phyloP scores from a whole-genome alignment of 176 grass and related monocot species.

The Eleusine indica region DNA sequence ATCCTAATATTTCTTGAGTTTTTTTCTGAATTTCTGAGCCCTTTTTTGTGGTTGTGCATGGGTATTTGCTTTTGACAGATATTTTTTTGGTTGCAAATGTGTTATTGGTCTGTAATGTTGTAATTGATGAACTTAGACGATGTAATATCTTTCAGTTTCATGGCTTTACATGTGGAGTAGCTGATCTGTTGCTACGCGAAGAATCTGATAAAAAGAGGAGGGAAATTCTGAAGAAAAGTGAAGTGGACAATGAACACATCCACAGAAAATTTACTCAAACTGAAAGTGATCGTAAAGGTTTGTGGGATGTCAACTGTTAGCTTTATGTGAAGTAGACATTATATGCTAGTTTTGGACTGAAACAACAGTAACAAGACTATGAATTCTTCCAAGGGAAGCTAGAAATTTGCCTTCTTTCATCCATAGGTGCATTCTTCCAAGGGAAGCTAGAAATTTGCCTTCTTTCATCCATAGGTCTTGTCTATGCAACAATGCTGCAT shows the following conservation, averaged over 20 bases:
- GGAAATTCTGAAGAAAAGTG: constrained; percentile 47
- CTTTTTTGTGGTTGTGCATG: constrained; percentile 10
- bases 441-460: neutral
- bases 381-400: neutral
- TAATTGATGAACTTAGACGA: constrained; percentile 5
- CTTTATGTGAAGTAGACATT: neutral
- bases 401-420: neutral
- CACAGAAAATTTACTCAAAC: constrained; percentile 51
- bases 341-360: neutral
- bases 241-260: constrained; percentile 47
- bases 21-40: neutral
- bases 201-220: constrained; percentile 40
- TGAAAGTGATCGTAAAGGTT: constrained; percentile 43
- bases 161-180: constrained; percentile 95
- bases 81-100: constrained; percentile 10
- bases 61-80: neutral
- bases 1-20: neutral
- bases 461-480: neutral
- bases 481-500: neutral
- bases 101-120: neutral
- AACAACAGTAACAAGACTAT: neutral
- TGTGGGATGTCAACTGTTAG: constrained; percentile 25
- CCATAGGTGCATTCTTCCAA: neutral
- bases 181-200: constrained; percentile 67
- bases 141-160: constrained; percentile 63